Percentiles rank a stretch among this genome's conserved stretches.
phyloP scores from a whole-genome alignment of 164 flowering plant genomes.

The Annona cherimola region DNA sequence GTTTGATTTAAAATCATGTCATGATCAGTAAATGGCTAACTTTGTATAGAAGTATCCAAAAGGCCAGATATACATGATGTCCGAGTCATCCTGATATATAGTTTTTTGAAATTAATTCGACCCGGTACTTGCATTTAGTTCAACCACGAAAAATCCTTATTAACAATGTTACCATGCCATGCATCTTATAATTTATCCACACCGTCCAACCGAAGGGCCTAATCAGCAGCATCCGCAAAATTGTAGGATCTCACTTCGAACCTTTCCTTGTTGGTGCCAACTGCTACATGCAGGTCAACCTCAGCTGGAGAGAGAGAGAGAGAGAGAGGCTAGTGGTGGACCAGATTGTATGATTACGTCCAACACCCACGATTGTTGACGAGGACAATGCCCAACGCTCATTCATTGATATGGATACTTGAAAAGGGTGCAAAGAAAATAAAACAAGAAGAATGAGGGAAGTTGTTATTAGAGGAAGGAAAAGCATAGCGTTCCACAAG shows the following conservation, averaged over 20 bases:
- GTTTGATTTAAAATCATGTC: no score
- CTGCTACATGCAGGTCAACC: not conserved
- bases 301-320: not conserved
- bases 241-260: no score
- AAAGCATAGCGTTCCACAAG: slow-evolving; percentile 12
- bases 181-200: not conserved
- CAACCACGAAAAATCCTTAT: no score
- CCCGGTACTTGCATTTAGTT: no score
- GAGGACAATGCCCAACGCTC: slow-evolving; percentile 1
- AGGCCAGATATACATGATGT: no score
- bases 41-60: no score
- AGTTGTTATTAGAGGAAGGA: not conserved
- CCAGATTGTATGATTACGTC: not conserved
- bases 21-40: no score
- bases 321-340: not conserved
- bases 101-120: no score
- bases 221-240: not conserved
- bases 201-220: not conserved
- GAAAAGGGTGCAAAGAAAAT: not conserved
- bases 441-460: not conserved
- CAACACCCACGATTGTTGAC: not conserved
- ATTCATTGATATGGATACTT: not conserved
- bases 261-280: not conserved
- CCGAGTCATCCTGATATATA: no score
- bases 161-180: not conserved